These are phyloP conservation scores for Liriodendron chinense DNA, from an alignment of 164 flowering plant species.

Conservation along the genomic window DNA sequence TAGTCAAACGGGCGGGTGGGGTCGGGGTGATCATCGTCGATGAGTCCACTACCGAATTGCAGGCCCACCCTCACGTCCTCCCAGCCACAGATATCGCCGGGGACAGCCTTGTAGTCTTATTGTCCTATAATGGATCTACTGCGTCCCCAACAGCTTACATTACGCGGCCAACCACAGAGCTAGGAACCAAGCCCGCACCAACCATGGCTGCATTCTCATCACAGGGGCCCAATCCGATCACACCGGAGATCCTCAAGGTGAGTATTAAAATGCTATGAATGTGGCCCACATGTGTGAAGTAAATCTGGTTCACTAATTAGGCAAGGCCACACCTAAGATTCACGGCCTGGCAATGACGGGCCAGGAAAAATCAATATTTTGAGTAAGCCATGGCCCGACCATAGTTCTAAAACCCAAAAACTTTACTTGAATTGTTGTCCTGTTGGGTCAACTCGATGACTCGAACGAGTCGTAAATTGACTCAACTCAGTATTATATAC, in stretches of 20 bases:
- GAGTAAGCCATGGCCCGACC: not conserved
- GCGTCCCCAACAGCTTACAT: conserved; percentile 40
- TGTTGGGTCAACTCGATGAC: not conserved
- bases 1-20: conserved; percentile 45
- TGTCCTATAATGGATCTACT: not conserved
- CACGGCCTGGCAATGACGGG: too few species aligned
- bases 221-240: conserved; percentile 10
- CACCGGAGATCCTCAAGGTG: conserved; percentile 10
- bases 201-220: conserved; percentile 17
- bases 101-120: conserved; percentile 33
- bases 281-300: not conserved
- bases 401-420: not conserved
- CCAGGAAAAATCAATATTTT: not conserved
- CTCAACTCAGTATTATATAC: too few species aligned
- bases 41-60: conserved; percentile 37
- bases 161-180: conserved; percentile 20
- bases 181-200: conserved; percentile 1
- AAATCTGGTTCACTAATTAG: not conserved
- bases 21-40: conserved; percentile 29
- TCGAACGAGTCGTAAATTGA: not conserved
- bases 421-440: not conserved
- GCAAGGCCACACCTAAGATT: too few species aligned
- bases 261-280: not conserved
- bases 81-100: conserved; percentile 39
- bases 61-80: conserved; percentile 40